Evolutionary conservation across 768 basidiomycete genomes (phyloP).

Genomic region (Tricholoma flavovirens): DNA sequence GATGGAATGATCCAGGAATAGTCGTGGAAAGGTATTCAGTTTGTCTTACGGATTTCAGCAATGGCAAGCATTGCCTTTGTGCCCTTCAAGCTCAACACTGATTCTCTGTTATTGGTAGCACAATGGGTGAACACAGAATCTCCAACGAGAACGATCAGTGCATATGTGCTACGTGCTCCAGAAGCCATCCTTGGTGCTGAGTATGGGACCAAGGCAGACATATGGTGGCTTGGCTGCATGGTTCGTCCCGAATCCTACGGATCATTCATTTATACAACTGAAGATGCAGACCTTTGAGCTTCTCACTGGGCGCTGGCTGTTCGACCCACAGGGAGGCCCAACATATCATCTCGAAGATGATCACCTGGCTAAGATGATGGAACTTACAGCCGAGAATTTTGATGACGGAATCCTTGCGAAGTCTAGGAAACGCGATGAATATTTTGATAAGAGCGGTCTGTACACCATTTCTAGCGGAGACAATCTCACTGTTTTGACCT

Average conservation of each 20-base stretch:
- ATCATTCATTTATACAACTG: not conserved
- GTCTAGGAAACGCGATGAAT: not conserved
- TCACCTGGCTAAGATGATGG: conserved; percentile 25
- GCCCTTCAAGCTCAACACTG: not conserved
- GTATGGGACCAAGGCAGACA: conserved; percentile 17
- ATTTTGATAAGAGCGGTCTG: not conserved
- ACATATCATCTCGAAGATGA: conserved; percentile 18
- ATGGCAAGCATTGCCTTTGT: conserved; percentile 9
- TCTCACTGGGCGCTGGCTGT: conserved; percentile 18
- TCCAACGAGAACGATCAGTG: conserved; percentile 8
- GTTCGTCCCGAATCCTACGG: not conserved
- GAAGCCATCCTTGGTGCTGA: conserved; percentile 19
- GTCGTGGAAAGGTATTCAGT: no score
- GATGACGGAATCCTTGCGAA: not conserved
- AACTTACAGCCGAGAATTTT: conserved; percentile 19
- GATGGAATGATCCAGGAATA: no score
- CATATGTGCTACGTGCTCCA: conserved; percentile 18
- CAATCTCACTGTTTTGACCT: not conserved
- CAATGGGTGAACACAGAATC: conserved; percentile 16
- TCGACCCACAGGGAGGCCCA: conserved; percentile 14
- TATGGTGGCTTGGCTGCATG: conserved; percentile 26
- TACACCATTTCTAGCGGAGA: not conserved
- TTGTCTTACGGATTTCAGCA: conserved; percentile 12
- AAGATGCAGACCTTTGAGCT: conserved; percentile 18
- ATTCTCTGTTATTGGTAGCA: conserved; percentile 8